phyloP scores from a whole-genome alignment of 2,329 filamentous ascomycete species.

The Trichoderma sp. region DNA sequence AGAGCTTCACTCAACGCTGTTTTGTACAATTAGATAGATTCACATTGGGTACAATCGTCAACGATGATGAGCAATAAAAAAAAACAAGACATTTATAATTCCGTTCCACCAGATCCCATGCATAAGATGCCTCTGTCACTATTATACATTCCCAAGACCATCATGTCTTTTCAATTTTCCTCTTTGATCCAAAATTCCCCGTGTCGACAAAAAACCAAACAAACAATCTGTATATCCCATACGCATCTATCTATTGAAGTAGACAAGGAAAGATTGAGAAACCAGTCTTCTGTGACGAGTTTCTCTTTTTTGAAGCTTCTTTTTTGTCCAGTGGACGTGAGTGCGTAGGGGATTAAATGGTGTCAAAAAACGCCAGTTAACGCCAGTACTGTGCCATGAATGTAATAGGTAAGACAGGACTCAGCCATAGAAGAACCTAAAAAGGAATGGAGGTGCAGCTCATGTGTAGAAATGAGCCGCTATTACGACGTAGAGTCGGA shows the following conservation, averaged over 20 bases:
- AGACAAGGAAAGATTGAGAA: not conserved
- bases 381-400: not conserved
- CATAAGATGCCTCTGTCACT: constrained; percentile 1
- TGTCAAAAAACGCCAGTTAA: constrained; percentile 10
- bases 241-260: not conserved
- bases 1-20: constrained; percentile 5
- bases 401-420: not conserved
- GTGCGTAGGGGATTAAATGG: not conserved
- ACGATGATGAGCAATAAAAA: not conserved
- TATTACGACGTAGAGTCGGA: not conserved
- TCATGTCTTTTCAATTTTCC: not conserved
- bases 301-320: not conserved
- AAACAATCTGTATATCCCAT: constrained; percentile 16
- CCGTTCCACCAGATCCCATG: not conserved
- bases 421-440: not conserved
- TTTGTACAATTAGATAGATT: constrained; percentile 20
- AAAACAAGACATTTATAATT: constrained; percentile 3
- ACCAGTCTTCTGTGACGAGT: not conserved
- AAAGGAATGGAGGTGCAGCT: not conserved
- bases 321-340: not conserved
- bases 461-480: not conserved
- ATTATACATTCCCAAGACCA: constrained; percentile 20
- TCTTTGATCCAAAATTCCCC: not conserved
- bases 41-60: constrained; percentile 6
- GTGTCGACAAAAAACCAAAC: not conserved